Evolutionary conservation across 2,329 filamentous ascomycete species (phyloP), one percentile per base, ranked within the genome.

Genomic region (Aspergillus pseudonomiae): DNA sequence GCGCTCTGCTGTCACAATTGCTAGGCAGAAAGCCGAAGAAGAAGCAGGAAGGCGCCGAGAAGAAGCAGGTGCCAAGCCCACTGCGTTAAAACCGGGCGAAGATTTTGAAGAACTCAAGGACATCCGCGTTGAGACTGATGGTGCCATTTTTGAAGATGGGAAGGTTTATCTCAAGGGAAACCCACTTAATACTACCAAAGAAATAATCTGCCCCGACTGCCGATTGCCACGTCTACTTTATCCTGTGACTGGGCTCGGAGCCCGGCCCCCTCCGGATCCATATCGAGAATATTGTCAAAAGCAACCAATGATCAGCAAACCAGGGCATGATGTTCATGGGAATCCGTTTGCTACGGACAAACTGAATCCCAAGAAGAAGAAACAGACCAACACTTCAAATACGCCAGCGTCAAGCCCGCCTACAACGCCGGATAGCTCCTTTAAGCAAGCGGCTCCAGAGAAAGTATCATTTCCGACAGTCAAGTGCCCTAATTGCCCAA

Each of bases 241-340:
- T 68, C 86, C 87, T 10, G 79, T 82, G 58, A 81, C 81, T 60
- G 85, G 85, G 26, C 78, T 80, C 60, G 83, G 84, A 26, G 80
- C 83, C 62, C 75, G 78, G 64, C 75, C 78, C 46, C 75, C 77
- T 21, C 83, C 84, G 57, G 81, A 84, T 70, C 82, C 85, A 0
- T 77, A 80, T 59, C 78, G 77, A 50, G 81, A 85, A 68, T 89
- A 89, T 74, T 89, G 87, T 76, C 83, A 84, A 71, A 82, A 84
- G 56, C 84, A 85, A 63, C 87, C 87, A 5, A 84, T 86, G 79
- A 83, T 87, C 53, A 82, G 81, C 62, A 77, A 83, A 64, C 80
- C 84, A 16, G 86, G 86, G 43, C 84, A 88, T 71, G 87, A 89
- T 70, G 86, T 89, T 59, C 88, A 89, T 71, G 87, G 86, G 65